Evolutionary conservation across 208 protist genomes (phyloP).

Genomic region (Leishmania mexicana): DNA sequence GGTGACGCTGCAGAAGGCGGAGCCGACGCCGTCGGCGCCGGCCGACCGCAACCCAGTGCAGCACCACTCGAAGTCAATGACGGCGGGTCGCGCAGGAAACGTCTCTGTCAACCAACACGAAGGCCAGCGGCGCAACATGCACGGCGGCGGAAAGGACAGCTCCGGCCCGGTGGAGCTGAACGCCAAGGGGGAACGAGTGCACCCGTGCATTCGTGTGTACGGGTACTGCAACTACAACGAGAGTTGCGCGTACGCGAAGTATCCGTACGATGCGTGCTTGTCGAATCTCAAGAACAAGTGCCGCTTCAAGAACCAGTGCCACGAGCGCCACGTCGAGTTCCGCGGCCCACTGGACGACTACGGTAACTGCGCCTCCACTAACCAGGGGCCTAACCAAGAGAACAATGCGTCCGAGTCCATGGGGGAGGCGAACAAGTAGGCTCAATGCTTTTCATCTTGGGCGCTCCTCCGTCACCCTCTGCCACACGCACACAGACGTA

Average conservation of each 20-base stretch:
- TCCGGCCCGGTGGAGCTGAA: slow-evolving; percentile 39
- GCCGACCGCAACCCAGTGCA: slow-evolving; percentile 10
- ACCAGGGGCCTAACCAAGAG: slow-evolving; percentile 10
- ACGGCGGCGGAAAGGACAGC: slow-evolving; percentile 27
- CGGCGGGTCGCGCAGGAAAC: background rate
- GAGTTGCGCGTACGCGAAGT: slow-evolving; percentile 83
- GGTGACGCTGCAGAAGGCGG: slow-evolving; percentile 32
- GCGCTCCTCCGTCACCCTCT: background rate
- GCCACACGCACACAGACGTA: background rate
- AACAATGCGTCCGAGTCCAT: background rate
- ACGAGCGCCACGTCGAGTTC: slow-evolving; percentile 89
- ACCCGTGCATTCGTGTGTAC: slow-evolving; percentile 90
- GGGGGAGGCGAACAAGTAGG: background rate
- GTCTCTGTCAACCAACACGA: slow-evolving; percentile 6
- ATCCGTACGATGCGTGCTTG: slow-evolving; percentile 89
- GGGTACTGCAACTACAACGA: slow-evolving; percentile 91
- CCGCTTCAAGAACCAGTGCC: slow-evolving; percentile 85
- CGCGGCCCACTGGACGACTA: slow-evolving; percentile 64
- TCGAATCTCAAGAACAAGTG: slow-evolving; percentile 90
- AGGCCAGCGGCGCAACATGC: slow-evolving; percentile 20
- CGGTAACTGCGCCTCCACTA: slow-evolving; percentile 27
- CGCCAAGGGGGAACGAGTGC: slow-evolving; percentile 65
- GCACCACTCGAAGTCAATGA: slow-evolving; percentile 8
- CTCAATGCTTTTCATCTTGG: background rate
- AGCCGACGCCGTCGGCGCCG: slow-evolving; percentile 11